Percentiles rank a stretch among this genome's conserved stretches.
These are phyloP conservation scores for Cupressus sempervirens DNA, from an alignment of 75 land plant genomes.

Conservation along the genomic window DNA sequence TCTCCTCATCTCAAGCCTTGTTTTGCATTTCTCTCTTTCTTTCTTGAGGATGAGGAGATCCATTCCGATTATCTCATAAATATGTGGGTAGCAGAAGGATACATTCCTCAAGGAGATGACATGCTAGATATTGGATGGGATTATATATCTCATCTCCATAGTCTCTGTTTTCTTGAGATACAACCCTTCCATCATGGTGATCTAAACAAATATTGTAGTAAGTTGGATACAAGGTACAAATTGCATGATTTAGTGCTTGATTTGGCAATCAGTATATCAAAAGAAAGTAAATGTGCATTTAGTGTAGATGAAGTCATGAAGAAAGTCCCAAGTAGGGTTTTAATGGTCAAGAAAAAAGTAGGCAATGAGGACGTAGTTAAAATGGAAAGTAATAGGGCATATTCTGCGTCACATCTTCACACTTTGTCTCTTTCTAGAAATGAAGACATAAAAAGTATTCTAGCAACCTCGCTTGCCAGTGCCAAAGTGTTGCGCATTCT, in stretches of 20 bases:
- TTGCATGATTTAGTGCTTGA: neutral
- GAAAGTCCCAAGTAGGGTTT: neutral
- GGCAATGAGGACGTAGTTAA: too few relatives aligned
- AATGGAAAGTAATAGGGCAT: too few relatives aligned
- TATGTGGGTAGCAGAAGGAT: neutral
- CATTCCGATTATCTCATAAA: neutral
- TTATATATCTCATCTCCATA: neutral
- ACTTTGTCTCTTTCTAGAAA: too few relatives aligned
- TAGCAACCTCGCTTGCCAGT: too few relatives aligned
- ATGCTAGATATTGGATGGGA: neutral
- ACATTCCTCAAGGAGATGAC: too few relatives aligned
- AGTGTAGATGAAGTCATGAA: neutral
- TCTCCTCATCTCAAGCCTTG: too few relatives aligned
- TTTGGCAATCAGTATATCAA: neutral
- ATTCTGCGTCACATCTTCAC: too few relatives aligned
- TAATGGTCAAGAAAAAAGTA: neutral
- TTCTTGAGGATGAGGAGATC: too few relatives aligned
- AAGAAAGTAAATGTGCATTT: neutral
- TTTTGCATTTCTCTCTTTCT: too few relatives aligned
- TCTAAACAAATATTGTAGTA: too few relatives aligned
- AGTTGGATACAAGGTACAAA: neutral
- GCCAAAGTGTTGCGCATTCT: neutral
- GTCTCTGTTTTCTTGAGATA: neutral
- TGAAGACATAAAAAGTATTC: too few relatives aligned
- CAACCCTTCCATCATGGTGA: too few relatives aligned